Evolutionary conservation across 495 filamentous ascomycete genomes (phyloP).

Genomic region (Aspergillus sclerotiicarbonarius): DNA sequence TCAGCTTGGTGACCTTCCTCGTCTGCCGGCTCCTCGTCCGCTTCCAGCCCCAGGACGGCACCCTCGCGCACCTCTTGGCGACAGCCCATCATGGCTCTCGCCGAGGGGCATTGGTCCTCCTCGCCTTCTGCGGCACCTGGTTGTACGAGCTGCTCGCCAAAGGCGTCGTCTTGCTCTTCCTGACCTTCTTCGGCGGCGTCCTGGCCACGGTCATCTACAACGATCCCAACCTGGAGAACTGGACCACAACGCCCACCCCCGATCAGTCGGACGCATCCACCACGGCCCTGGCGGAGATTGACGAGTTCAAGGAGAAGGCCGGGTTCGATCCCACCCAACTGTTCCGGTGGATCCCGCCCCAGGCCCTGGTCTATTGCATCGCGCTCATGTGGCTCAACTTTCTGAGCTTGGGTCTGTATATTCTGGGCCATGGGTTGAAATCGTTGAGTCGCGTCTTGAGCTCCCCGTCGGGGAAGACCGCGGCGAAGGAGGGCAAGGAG

Average conservation of each 20-base stretch:
- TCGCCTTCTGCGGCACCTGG: slow-evolving; percentile 16
- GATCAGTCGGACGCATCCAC: background rate
- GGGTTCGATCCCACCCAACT: slow-evolving; percentile 14
- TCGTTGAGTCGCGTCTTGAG: slow-evolving; percentile 6
- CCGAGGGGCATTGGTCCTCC: slow-evolving; percentile 6
- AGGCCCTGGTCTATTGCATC: slow-evolving; percentile 13
- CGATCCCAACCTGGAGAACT: slow-evolving; percentile 6
- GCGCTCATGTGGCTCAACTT: slow-evolving; percentile 16
- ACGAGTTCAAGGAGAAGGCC: slow-evolving; percentile 13
- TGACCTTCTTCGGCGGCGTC: slow-evolving; percentile 17
- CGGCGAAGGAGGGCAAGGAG: background rate
- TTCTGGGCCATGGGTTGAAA: slow-evolving; percentile 15
- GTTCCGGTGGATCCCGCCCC: slow-evolving; percentile 14
- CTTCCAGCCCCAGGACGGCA: background rate
- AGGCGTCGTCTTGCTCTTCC: slow-evolving; percentile 12
- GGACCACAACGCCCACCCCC: background rate
- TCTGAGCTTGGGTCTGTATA: slow-evolving; percentile 17
- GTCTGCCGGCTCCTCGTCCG: slow-evolving; percentile 13
- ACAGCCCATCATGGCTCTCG: slow-evolving; percentile 14
- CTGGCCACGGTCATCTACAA: slow-evolving; percentile 14
- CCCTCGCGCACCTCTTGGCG: slow-evolving; percentile 12
- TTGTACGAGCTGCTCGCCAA: slow-evolving; percentile 19
- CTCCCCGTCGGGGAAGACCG: background rate
- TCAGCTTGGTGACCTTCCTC: slow-evolving; percentile 24
- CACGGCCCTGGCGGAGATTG: slow-evolving; percentile 6